A percentile compares a stretch with the other conserved stretches of the same genome.
phyloP scores from a whole-genome alignment of 441 rosid genomes.

The Aleurites moluccanus region DNA sequence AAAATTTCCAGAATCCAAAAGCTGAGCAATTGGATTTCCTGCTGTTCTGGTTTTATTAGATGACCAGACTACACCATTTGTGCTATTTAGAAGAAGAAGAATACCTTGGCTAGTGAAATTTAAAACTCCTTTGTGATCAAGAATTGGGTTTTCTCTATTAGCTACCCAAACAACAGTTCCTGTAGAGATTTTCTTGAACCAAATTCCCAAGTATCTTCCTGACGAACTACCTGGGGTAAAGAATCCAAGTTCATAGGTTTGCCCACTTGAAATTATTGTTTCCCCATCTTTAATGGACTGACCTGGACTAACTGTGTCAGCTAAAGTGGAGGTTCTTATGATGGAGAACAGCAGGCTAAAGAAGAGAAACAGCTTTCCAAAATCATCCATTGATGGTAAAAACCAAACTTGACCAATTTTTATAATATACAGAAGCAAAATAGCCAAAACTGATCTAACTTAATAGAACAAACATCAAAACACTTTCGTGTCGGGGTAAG shows the following conservation, averaged over 20 bases:
- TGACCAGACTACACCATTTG: conserved; percentile 46
- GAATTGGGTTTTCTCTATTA: conserved; percentile 54
- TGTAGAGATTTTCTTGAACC: conserved; percentile 22
- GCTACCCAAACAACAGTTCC: conserved; percentile 67
- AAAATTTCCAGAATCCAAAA: conserved; percentile 49
- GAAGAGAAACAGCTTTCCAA: background rate
- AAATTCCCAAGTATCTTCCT: conserved; percentile 24
- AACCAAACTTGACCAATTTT: background rate
- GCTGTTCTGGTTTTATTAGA: conserved; percentile 19
- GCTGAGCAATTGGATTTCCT: conserved; percentile 29
- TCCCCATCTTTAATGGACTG: conserved; percentile 25
- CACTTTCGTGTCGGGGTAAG: background rate
- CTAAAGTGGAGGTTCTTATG: background rate
- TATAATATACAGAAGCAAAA: background rate
- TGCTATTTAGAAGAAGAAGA: conserved; percentile 45
- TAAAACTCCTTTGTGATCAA: conserved; percentile 33
- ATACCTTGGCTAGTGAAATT: conserved; percentile 39
- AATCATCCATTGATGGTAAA: background rate
- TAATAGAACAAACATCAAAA: background rate
- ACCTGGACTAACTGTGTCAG: background rate
- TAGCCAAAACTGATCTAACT: background rate
- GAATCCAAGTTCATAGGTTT: conserved; percentile 30
- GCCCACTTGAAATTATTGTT: conserved; percentile 21
- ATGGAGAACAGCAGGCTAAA: background rate
- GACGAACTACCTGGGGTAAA: conserved; percentile 23